Evolutionary conservation across 139 green algal genomes (phyloP), one percentile per base, ranked within the genome.

Genomic region (Closterium sp.): DNA sequence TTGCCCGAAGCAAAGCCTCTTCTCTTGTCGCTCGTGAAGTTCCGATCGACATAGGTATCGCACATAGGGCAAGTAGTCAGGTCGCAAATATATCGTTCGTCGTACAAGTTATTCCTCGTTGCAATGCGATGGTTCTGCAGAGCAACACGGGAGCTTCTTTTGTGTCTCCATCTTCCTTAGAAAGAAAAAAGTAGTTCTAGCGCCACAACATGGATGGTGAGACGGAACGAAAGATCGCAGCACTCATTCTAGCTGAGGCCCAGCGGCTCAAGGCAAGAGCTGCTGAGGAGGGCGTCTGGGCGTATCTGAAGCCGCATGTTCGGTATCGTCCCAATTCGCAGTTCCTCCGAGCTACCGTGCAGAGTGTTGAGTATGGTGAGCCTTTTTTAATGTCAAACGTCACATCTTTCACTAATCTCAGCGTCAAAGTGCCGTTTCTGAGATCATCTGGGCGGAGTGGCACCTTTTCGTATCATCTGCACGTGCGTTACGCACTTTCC

Each of bases 211-310:
- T 92, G 89, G 89, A 92, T 45, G 89, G 42, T 34, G 89, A 70
- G 17, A 92, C 89, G 38, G 89, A 92, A 73, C 70, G 89, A 22
- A 92, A 92, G 89, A 31, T 92, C 17, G 70, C 89, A 29, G 89
- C 89, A 24, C 86, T 92, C 24, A 92, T 92, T 89, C 28, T 92
- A n/a, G 89, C 89, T 24, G 42, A 92, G 73, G 89, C 89, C 13
- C 32, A 62, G 34, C 30, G 24, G 62, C 45, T 92, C 24, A 89
- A 89, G 28, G 17, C 17, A 2, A 79, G 73, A 32, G 89, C 89
- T 30, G 89, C 28, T 10, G 70, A 89, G 30, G 89, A 92, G 86
- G 89, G 89, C n/a, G 28, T 92, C 0, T 19, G 38, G 89, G 89
- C 89, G 27, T 92, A 89, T 31, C n/a, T 92, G 22, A 92, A 92